phyloP scores from a whole-genome alignment of 2,329 filamentous ascomycete genomes.

The Claviceps paspali region DNA sequence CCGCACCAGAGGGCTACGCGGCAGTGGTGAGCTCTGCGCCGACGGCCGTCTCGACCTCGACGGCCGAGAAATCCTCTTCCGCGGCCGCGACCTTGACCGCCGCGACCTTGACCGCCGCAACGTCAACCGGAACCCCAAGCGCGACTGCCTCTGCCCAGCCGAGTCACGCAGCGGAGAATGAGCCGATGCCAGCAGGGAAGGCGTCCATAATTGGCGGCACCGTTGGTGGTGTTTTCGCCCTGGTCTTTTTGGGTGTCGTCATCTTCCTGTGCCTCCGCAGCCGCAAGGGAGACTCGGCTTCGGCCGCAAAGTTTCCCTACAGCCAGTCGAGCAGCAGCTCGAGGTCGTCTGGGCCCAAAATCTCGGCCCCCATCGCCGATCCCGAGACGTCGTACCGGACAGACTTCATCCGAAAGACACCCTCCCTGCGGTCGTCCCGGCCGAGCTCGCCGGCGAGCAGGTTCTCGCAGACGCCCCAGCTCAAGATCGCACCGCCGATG shows the following conservation, averaged over 20 bases:
- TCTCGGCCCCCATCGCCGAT: conserved; percentile 40
- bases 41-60: conserved; percentile 8
- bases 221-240: conserved; percentile 28
- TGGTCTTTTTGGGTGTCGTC: conserved; percentile 24
- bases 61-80: background rate
- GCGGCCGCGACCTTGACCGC: background rate
- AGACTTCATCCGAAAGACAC: conserved; percentile 35
- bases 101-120: background rate
- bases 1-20: conserved; percentile 17
- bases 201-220: conserved; percentile 31
- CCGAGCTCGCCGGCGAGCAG: conserved; percentile 1
- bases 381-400: conserved; percentile 26
- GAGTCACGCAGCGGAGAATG: conserved; percentile 3
- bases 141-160: conserved; percentile 2
- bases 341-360: conserved; percentile 26
- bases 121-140: background rate
- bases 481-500: background rate
- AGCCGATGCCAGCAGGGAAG: conserved; percentile 16
- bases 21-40: conserved; percentile 8
- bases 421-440: conserved; percentile 6
- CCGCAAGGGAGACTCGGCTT: conserved; percentile 6
- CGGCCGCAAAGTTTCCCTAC: conserved; percentile 10
- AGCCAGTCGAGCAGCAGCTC: conserved; percentile 7
- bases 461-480: background rate
- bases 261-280: conserved; percentile 25